Evolutionary conservation across 2,329 filamentous ascomycete species (phyloP).

Genomic region (Elsinoe perseae): DNA sequence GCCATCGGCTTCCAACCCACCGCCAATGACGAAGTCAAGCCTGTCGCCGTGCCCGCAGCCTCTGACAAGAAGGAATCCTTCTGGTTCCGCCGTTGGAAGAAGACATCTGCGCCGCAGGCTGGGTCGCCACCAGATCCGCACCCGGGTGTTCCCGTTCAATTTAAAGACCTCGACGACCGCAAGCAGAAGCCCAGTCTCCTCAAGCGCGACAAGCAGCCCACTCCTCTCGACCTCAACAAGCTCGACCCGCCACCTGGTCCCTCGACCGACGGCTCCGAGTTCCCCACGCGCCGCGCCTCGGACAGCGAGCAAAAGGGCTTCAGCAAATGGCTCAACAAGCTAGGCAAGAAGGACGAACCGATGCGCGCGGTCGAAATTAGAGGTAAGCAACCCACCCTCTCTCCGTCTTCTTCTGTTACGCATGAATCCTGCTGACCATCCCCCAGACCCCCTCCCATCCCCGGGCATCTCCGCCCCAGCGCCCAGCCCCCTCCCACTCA

Average conservation of each 20-base stretch:
- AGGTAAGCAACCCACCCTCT: slow-evolving; percentile 30
- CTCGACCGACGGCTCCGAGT: slow-evolving; percentile 34
- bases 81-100: slow-evolving; percentile 34
- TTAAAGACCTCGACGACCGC: slow-evolving; percentile 16
- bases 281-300: slow-evolving; percentile 34
- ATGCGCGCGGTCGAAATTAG: slow-evolving; percentile 31
- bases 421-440: slow-evolving; percentile 3
- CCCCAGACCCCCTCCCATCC: slow-evolving; percentile 1
- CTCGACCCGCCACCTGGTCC: slow-evolving; percentile 12
- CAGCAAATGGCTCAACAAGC: slow-evolving; percentile 47
- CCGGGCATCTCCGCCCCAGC: slow-evolving; percentile 6
- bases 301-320: slow-evolving; percentile 34
- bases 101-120: slow-evolving; percentile 2
- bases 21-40: slow-evolving; percentile 21
- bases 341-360: slow-evolving; percentile 44
- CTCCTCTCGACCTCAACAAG: slow-evolving; percentile 19
- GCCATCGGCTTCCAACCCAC: slow-evolving; percentile 19
- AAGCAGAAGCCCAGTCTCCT: slow-evolving; percentile 22
- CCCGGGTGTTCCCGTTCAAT: slow-evolving; percentile 12
- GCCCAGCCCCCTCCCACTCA: background rate
- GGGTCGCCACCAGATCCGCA: slow-evolving; percentile 3
- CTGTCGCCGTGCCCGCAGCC: slow-evolving; percentile 6
- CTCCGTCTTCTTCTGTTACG: too few species aligned
- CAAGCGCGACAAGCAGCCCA: slow-evolving; percentile 29
- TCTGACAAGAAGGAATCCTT: slow-evolving; percentile 37